Evolutionary conservation across 73 alveolate species (phyloP), one percentile per base, ranked within the genome.

Genomic region (Paramecium pentaurelia): DNA sequence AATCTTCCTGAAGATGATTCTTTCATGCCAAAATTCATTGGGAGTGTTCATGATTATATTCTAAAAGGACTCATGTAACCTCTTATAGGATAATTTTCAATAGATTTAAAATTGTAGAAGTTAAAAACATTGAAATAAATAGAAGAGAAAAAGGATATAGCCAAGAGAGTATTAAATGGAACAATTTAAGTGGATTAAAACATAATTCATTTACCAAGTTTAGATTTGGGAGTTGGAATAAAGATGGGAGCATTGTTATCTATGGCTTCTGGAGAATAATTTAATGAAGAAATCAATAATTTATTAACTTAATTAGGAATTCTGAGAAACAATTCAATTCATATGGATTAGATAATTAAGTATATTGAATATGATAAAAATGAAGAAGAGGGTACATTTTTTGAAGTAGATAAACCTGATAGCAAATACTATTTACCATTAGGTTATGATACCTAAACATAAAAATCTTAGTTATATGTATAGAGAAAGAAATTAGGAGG

Each of bases 31-130:
- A 93, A 95, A 60, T 88, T 96, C 3, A 73, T 93, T 18, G 94
- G 97, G 73, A 92, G 90, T 45, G 89, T 73, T 83, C 97, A 37
- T 93, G 71, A 94, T 96, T 92, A 96, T 95, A 36, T 60, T 58
- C 34, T 98, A 73, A 95, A 95, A 58, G 99, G 99, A 3, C 59
- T 96, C 73, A 71, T 95, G 64, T 93, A 97, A 80, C 99, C 99
- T 49, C 75, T 97, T 80, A 93, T 98, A 58, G 99, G 99, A 3
- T 94, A 95, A 64, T 98, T 98, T 92, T 93, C 94, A 54, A 93
- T 98, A 16, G 95, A 93, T 45, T 92, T 96, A 18, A 92, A 91
- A 71, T 85, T 92, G 68, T 95, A 93, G 86, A 94, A 95, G 83
- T 73, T 93, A 58, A 93, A 93, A 59, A 97, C 97, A 84, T 88